These are phyloP conservation scores for Pseudocercospora fijiensis DNA, from an alignment of 2,329 filamentous ascomycete species.

Conservation along the genomic window DNA sequence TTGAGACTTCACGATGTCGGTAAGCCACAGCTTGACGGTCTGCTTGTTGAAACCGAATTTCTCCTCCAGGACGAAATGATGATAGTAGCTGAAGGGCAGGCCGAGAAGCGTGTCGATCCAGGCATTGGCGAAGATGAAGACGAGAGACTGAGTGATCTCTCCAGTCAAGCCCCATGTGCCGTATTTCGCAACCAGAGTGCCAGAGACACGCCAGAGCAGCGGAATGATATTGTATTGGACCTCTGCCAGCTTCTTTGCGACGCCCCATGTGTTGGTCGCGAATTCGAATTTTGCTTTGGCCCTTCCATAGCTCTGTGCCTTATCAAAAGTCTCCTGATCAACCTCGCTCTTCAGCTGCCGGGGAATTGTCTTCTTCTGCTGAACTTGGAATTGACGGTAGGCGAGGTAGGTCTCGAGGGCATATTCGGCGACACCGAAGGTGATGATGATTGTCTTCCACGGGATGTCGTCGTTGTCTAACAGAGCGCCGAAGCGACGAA, in stretches of 20 bases:
- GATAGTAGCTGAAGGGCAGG: slow-evolving; percentile 81
- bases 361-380: slow-evolving; percentile 76
- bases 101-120: slow-evolving; percentile 76
- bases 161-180: slow-evolving; percentile 72
- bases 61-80: slow-evolving; percentile 93
- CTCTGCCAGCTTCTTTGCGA: slow-evolving; percentile 83
- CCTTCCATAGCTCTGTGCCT: slow-evolving; percentile 79
- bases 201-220: slow-evolving; percentile 82
- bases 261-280: slow-evolving; percentile 75
- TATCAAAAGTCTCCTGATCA: slow-evolving; percentile 85
- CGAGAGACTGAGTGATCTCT: slow-evolving; percentile 88
- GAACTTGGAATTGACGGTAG: slow-evolving; percentile 82
- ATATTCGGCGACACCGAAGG: slow-evolving; percentile 90
- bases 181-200: slow-evolving; percentile 69
- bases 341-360: slow-evolving; percentile 87
- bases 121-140: slow-evolving; percentile 87
- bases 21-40: slow-evolving; percentile 74
- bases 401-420: slow-evolving; percentile 87
- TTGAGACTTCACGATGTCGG: slow-evolving; percentile 1
- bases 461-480: slow-evolving; percentile 92
- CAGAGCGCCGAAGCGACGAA: slow-evolving; percentile 70
- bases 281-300: slow-evolving; percentile 91
- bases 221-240: slow-evolving; percentile 90
- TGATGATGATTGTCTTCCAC: slow-evolving; percentile 94
- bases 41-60: slow-evolving; percentile 99